Evolutionary conservation across 2,329 filamentous ascomycete genomes (phyloP).

Genomic region (Cercospora zeina): DNA sequence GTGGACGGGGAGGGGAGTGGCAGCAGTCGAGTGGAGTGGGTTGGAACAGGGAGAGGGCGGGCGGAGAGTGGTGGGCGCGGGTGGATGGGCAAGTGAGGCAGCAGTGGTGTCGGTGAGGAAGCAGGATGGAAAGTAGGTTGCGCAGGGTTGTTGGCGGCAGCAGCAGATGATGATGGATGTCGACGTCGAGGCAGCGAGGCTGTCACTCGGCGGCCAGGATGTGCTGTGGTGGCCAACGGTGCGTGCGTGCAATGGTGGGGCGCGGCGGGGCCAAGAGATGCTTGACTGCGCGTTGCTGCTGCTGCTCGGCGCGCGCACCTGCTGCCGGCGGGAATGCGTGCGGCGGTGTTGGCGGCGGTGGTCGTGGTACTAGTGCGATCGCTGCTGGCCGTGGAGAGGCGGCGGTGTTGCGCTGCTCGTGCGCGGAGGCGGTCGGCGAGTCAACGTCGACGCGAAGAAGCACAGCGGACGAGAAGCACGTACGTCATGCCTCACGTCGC

Average conservation of each 20-base stretch:
- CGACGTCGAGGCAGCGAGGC: constrained; percentile 11
- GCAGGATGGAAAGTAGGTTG: neutral
- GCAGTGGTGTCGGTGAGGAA: neutral
- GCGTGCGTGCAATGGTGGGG: neutral
- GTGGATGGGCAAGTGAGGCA: neutral
- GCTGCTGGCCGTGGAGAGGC: too few species aligned
- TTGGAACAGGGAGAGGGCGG: neutral
- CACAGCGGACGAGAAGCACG: neutral
- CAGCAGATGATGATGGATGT: constrained; percentile 8
- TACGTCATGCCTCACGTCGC: constrained; percentile 6
- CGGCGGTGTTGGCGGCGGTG: too few species aligned
- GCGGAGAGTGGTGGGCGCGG: neutral
- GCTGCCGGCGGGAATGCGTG: neutral
- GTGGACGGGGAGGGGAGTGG: constrained; percentile 11
- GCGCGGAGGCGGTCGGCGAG: neutral
- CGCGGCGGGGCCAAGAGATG: neutral
- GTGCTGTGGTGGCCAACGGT: neutral
- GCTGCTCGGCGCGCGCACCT: neutral
- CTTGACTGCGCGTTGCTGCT: neutral
- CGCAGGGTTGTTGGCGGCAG: neutral
- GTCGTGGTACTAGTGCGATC: too few species aligned
- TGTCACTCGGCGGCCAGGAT: constrained; percentile 9
- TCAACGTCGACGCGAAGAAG: neutral
- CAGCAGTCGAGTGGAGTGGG: neutral
- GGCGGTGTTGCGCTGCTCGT: too few species aligned